Percentiles rank a stretch among this genome's conserved stretches.
Conservation (phyloP, 805 yeast species). For the Saccharomycopsis amapae region DNA sequence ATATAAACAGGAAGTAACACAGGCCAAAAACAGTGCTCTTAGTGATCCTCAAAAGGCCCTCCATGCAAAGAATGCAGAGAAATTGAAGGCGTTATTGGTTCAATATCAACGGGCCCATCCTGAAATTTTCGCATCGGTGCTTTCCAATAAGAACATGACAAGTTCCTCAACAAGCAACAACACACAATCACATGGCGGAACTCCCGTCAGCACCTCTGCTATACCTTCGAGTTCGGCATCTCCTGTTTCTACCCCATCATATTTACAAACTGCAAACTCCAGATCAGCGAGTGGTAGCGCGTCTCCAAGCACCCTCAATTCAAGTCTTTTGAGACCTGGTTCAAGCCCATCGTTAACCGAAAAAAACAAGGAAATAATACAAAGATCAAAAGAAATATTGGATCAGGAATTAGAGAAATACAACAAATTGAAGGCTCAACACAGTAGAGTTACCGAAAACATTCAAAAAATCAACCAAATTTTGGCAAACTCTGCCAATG, state of each 20-base stretch:
- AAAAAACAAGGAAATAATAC: background rate
- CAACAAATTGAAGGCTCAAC: background rate
- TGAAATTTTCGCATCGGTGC: background rate
- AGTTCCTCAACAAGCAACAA: no score
- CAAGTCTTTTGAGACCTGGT: background rate
- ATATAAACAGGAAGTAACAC: conserved; percentile 15
- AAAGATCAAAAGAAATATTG: background rate
- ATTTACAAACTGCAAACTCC: no score
- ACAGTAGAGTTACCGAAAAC: background rate
- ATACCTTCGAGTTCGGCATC: background rate
- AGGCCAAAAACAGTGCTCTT: conserved; percentile 6
- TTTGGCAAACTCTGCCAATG: background rate
- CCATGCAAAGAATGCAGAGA: conserved; percentile 18
- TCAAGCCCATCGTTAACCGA: background rate
- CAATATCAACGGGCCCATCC: conserved; percentile 8
- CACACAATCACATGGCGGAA: no score
- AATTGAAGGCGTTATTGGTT: conserved; percentile 11
- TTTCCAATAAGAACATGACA: no score
- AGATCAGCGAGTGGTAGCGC: background rate
- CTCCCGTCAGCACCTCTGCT: no score
- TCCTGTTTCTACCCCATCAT: no score
- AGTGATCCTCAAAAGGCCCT: conserved; percentile 14
- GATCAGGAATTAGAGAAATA: conserved; percentile 6
- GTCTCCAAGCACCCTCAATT: background rate
- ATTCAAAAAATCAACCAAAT: background rate